Evolutionary conservation across 2,329 filamentous ascomycete genomes (phyloP), one percentile per base, ranked within the genome.

Genomic region (Pleomassaria siparia): DNA sequence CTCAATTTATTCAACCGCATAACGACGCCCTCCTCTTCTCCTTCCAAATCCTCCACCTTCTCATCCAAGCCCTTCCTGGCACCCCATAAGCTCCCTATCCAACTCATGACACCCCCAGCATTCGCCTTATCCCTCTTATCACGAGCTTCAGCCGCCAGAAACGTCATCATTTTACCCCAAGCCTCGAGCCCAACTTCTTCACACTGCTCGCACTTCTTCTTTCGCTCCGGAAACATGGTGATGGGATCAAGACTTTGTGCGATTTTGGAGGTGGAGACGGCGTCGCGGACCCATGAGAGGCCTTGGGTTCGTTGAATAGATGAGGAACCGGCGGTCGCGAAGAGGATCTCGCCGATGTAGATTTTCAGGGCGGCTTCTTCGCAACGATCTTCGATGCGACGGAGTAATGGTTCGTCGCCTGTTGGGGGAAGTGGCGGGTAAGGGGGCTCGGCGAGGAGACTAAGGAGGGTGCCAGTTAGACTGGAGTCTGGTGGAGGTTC

Each of bases 301-400:
- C 91, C 92, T 51, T 87, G 85, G 42, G 76, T 75, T 15, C 69
- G 74, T 15, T 65, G 55, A 9, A 51, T 40, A 45, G 49, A 44
- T 43, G 67, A 70, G 3, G 65, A 50, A 3, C 76, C 73, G n/a
- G 81, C 79, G 4, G 81, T 81, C 0, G 89, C 82, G 69, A 88
- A 96, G 25, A 97, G 80, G 43, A 97, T 95, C 73, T 97, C 92
- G 49, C 92, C 92, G 53, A 97, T 92, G 70, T 96, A 94, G 20
- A 91, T 80, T 77, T 90, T 91, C 12, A 96, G 73, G 0, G 84
- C 89, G 2, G 91, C 90, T 70, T 96, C 91, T 56, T 94, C 87
- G 70, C 91, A 96, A 29, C 81, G 80, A 6, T 88, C 83, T 22
- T 79, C 76, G 9, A 83, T 65, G 46, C 81, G 82, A 39, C 89